Percentiles rank a stretch among this genome's conserved stretches.
Evolutionary conservation across 176 grass and related monocot genomes (phyloP).

Genomic region (Typha latifolia): DNA sequence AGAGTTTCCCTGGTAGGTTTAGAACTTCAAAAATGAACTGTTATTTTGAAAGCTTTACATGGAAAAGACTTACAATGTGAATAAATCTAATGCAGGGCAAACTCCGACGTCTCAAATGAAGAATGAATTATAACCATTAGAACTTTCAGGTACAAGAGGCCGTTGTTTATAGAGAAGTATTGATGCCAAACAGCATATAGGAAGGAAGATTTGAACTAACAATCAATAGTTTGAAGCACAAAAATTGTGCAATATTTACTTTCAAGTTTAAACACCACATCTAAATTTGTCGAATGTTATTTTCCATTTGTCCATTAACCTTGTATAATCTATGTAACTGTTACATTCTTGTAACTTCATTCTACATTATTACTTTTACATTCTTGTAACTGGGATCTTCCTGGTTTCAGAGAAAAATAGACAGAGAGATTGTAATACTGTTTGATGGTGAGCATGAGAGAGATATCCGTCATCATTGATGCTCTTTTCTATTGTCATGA

Average conservation of each 20-base stretch:
- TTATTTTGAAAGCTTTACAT: not conserved
- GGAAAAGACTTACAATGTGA: not conserved
- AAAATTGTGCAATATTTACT: conserved; percentile 1
- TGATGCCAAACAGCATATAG: not conserved
- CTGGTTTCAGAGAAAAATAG: too few species aligned
- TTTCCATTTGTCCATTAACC: too few species aligned
- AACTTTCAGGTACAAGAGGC: not conserved
- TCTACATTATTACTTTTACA: too few species aligned
- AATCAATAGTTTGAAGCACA: not conserved
- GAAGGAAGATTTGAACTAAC: conserved; percentile 8
- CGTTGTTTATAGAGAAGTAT: not conserved
- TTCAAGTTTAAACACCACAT: not conserved
- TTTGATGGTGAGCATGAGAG: not conserved
- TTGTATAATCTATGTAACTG: too few species aligned
- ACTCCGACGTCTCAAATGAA: conserved; percentile 6
- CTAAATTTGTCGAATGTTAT: not conserved
- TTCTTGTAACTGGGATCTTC: too few species aligned
- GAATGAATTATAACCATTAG: conserved; percentile 4
- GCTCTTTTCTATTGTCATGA: conserved; percentile 3
- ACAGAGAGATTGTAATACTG: not conserved
- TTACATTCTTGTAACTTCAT: too few species aligned
- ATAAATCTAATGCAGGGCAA: conserved; percentile 6
- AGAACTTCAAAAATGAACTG: not conserved
- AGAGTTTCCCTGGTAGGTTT: conserved; percentile 8
- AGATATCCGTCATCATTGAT: not conserved